These are phyloP conservation scores for Acacia melanoxylon DNA, from an alignment of 306 rosid genomes.

Conservation along the genomic window DNA sequence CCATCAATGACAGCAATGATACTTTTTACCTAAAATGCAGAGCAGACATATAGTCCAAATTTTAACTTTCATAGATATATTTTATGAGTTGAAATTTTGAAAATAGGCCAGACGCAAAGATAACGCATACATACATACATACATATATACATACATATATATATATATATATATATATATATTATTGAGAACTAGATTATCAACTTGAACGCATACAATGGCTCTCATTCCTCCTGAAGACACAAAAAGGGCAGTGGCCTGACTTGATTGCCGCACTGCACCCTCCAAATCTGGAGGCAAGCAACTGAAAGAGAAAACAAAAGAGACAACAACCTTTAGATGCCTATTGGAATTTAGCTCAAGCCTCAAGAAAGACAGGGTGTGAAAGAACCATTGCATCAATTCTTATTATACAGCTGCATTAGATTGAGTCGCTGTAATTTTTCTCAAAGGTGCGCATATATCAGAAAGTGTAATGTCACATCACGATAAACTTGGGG, in stretches of 20 bases:
- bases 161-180: neutral
- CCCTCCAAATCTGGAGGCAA: constrained; percentile 94
- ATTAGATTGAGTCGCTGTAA: neutral
- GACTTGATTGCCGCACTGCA: constrained; percentile 84
- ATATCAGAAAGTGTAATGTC: neutral
- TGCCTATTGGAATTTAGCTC: constrained; percentile 24
- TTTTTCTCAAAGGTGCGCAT: neutral
- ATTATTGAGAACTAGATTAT: constrained; percentile 17
- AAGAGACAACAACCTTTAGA: constrained; percentile 27
- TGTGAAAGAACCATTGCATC: neutral
- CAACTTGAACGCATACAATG: constrained; percentile 53
- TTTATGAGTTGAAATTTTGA: constrained; percentile 1
- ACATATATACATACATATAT: neutral
- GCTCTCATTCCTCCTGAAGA: constrained; percentile 95
- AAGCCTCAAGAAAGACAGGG: constrained; percentile 6
- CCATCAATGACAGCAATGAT: neutral
- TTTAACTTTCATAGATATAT: neutral
- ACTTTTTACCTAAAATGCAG: neutral
- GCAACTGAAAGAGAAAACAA: constrained; percentile 62
- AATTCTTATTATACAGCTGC: neutral
- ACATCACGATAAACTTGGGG: neutral
- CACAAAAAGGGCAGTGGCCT: constrained; percentile 71
- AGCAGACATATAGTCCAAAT: neutral
- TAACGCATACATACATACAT: neutral
- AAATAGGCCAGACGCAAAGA: constrained; percentile 2